Evolutionary conservation across 2,329 filamentous ascomycete genomes (phyloP).

Genomic region (Mycosphaerella sp.): DNA sequence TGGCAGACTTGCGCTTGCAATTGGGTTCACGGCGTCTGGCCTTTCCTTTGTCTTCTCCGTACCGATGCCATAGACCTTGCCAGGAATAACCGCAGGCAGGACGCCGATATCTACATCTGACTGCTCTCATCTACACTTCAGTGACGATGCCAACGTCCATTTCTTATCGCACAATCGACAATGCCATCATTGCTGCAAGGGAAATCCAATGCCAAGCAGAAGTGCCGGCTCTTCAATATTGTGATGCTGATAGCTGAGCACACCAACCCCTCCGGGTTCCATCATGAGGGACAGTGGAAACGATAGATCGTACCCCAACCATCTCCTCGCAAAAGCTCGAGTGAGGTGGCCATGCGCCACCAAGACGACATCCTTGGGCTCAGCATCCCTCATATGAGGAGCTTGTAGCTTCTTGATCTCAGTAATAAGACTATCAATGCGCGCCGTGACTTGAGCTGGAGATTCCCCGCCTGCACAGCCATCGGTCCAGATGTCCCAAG

Average conservation of each 20-base stretch:
- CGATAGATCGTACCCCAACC: conserved; percentile 62
- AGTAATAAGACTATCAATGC: conserved; percentile 66
- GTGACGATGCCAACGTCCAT: too few relatives aligned
- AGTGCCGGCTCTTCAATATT: conserved; percentile 74
- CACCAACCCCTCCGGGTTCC: conserved; percentile 78
- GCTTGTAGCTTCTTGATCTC: conserved; percentile 62
- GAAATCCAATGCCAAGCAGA: conserved; percentile 66
- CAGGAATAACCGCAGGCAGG: too few relatives aligned
- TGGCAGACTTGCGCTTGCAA: too few relatives aligned
- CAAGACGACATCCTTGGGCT: conserved; percentile 60
- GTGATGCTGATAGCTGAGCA: conserved; percentile 76
- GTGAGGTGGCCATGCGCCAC: conserved; percentile 84
- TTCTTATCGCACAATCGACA: too few relatives aligned
- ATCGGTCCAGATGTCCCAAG: conserved; percentile 86
- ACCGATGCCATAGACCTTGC: too few relatives aligned
- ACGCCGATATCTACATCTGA: too few relatives aligned
- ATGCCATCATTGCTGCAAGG: conserved; percentile 17
- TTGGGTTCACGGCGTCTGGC: too few relatives aligned
- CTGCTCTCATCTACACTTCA: too few relatives aligned
- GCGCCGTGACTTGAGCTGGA: conserved; percentile 60
- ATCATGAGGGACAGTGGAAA: conserved; percentile 68
- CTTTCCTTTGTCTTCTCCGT: too few relatives aligned
- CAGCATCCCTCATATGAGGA: conserved; percentile 39
- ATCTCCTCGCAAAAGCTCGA: conserved; percentile 76
- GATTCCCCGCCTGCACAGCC: conserved; percentile 78